Evolutionary conservation across 2,329 filamentous ascomycete genomes (phyloP).

Genomic region (Talaromyces islandicus): DNA sequence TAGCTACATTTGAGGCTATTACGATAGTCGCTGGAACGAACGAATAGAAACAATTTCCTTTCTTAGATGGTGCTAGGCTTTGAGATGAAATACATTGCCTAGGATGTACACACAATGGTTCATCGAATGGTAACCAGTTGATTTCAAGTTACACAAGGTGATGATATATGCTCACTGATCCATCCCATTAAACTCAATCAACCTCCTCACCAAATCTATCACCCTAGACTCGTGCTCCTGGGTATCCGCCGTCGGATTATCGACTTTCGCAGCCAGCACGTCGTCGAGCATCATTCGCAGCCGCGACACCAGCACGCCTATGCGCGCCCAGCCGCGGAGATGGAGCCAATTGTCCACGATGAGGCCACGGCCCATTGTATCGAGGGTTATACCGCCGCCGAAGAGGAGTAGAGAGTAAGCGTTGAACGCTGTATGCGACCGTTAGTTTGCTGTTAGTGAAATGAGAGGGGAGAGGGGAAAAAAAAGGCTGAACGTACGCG

Average conservation of each 20-base stretch:
- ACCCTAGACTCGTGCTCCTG: slow-evolving; percentile 41
- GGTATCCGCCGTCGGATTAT: slow-evolving; percentile 50
- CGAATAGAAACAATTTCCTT: not conserved
- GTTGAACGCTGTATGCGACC: slow-evolving; percentile 58
- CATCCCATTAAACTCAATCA: slow-evolving; percentile 86
- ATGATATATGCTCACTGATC: slow-evolving; percentile 44
- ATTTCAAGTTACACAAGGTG: not conserved
- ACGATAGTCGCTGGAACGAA: not conserved
- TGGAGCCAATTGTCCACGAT: slow-evolving; percentile 87
- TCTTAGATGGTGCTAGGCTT: not conserved
- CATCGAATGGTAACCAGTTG: not conserved
- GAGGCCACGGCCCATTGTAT: slow-evolving; percentile 79
- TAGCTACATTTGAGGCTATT: not conserved
- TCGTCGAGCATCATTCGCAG: slow-evolving; percentile 82
- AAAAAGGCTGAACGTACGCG: slow-evolving; percentile 66
- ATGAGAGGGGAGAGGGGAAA: not conserved
- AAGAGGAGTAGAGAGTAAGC: slow-evolving; percentile 84
- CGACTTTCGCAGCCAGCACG: slow-evolving; percentile 72
- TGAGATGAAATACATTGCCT: not conserved
- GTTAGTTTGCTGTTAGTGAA: not conserved
- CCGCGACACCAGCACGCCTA: slow-evolving; percentile 81
- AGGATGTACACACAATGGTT: not conserved
- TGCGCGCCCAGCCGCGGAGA: slow-evolving; percentile 85
- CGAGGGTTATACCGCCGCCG: slow-evolving; percentile 74
- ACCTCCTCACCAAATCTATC: slow-evolving; percentile 67